Evolutionary conservation across 192 early-diverging fungal species (phyloP).

Genomic region (Geranomyces variabilis): DNA sequence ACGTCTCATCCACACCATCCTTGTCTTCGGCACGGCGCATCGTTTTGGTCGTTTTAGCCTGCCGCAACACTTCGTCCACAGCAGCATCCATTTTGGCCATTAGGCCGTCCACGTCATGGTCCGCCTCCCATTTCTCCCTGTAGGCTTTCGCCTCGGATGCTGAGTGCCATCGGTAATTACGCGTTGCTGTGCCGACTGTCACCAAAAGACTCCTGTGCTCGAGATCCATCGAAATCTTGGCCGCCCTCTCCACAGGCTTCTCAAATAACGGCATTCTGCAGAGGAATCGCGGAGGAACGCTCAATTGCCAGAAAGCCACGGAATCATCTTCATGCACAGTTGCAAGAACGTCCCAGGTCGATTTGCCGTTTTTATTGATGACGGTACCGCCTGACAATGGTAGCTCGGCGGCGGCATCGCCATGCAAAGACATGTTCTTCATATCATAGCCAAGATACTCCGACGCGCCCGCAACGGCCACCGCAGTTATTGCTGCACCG

Average conservation of each 20-base stretch:
- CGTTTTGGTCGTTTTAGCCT: not conserved
- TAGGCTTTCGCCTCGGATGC: constrained; percentile 19
- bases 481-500: not conserved
- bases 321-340: constrained; percentile 2
- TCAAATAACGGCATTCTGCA: constrained; percentile 7
- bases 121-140: not conserved
- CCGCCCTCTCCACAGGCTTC: not conserved
- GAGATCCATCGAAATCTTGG: constrained; percentile 14
- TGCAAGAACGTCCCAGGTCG: constrained; percentile 27
- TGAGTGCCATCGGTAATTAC: constrained; percentile 4
- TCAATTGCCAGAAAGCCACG: constrained; percentile 26
- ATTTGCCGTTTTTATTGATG: constrained; percentile 23
- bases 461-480: constrained; percentile 7
- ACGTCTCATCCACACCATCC: not conserved
- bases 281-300: constrained; percentile 9
- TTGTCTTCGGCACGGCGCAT: not conserved
- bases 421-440: not conserved
- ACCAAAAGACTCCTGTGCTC: constrained; percentile 14
- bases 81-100: constrained; percentile 30
- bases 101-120: constrained; percentile 22
- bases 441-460: constrained; percentile 32
- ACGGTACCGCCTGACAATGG: constrained; percentile 19
- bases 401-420: not conserved
- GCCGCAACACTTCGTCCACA: constrained; percentile 20
- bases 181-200: not conserved